These are phyloP conservation scores for Diplodia seriata DNA, from an alignment of 2,329 filamentous ascomycete species.

Conservation along the genomic window DNA sequence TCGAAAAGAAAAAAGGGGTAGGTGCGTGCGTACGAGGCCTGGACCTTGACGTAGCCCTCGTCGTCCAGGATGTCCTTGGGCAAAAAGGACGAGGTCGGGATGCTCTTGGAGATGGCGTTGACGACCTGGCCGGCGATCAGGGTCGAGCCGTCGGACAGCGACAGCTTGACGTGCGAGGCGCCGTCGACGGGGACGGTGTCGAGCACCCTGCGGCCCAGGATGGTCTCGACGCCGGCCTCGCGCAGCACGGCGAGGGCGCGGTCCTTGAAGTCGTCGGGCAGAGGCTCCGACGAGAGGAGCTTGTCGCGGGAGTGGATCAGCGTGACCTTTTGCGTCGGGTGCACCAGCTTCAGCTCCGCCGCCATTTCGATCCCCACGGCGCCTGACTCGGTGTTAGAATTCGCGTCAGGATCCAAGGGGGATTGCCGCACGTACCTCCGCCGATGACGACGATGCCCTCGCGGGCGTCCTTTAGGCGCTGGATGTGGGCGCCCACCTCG, in stretches of 20 bases:
- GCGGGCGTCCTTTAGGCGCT: not conserved
- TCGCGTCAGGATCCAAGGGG: no score
- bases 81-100: constrained; percentile 69
- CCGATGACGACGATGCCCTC: constrained; percentile 71
- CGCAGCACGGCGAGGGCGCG: constrained; percentile 64
- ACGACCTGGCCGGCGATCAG: constrained; percentile 70
- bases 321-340: constrained; percentile 70
- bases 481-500: constrained; percentile 67
- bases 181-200: constrained; percentile 43
- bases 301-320: constrained; percentile 75
- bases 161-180: constrained; percentile 39
- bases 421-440: constrained; percentile 56
- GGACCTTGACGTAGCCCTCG: constrained; percentile 71
- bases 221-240: constrained; percentile 69
- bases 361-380: constrained; percentile 86
- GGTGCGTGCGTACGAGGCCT: constrained; percentile 53
- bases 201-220: constrained; percentile 66
- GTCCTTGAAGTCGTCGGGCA: constrained; percentile 74
- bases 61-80: constrained; percentile 64
- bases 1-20: no score
- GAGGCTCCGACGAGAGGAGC: constrained; percentile 74
- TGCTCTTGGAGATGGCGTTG: constrained; percentile 70
- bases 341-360: constrained; percentile 73
- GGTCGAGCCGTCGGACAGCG: constrained; percentile 51
- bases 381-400: constrained; percentile 49